Base-by-base conservation (phyloP, 108 stramenopile genomes). In the Phaeodactylum tricornutum region DNA sequence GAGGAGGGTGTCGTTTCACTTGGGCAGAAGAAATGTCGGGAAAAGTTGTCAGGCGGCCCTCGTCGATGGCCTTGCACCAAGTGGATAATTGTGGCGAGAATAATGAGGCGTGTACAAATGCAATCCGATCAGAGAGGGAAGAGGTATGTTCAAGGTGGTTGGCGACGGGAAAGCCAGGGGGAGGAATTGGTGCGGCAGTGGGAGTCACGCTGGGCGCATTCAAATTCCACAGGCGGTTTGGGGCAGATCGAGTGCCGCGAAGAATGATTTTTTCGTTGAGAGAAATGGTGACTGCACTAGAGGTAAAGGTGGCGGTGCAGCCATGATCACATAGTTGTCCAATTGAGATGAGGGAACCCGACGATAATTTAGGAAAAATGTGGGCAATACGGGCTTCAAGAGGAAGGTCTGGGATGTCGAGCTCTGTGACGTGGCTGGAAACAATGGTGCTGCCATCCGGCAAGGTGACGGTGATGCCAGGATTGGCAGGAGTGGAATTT, bases 71-170 rank as follows among this genome's bases (percentile, higher is more conserved):
- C 8, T 29, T 48, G 4, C 47, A 12, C 15, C 56, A 33, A 6
- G 61, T 69, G n/a, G 67, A 46, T 11, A 40, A 22, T 11, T 47
- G 40, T 15, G 67, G 67, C 28, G 43, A 53, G 20, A 60, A 60
- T 24, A 57, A 34, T n/a, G 62, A 34, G 20, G 68, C 68, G 47
- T 69, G 68, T 14, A 16, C 14, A 41, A 59, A 69, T 45, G 46
- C 44, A 21, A 64, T 44, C 23, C 36, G 55, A 5, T 59, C 51
- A 19, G 15, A 11, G 6, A 21, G 37, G 4, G 37, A 40, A 36
- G 50, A 11, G 33, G 11, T 34, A n/a, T n/a, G n/a, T n/a, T n/a
- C n/a, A n/a, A n/a, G n/a, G n/a, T n/a, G n/a, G 33, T 12, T 34
- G 33, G 33, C 12, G 33, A 12, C 12, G 33, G 12, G 8, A 8